Evolutionary conservation across 805 yeast species (phyloP), one percentile per base, ranked within the genome.

Genomic region (Kluyveromyces siamensis): DNA sequence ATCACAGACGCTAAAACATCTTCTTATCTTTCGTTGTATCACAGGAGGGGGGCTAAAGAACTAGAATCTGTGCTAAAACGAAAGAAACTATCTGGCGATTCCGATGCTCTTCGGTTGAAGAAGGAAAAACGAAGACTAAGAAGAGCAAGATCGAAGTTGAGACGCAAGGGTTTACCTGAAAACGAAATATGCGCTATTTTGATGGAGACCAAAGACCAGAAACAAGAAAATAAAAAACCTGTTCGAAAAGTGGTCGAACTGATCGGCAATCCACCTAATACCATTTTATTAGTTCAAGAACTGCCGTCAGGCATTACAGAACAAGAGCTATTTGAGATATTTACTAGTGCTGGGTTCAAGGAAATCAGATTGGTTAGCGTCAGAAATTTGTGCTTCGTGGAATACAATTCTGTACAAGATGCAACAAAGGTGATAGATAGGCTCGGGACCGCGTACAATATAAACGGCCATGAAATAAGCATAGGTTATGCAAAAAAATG

Each of bases 301-400:
- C 63, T 89, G 43, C 82, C 89, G 0, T 58, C 59, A 2, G 72
- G 62, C 14, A 59, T 71, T 2, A 61, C 74, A 1, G 57, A 64
- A 13, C 72, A 68, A 0, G 69, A 67, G 3, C 64, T 89, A 8
- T 62, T 61, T 3, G 66, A 56, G 0, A 53, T 72, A 0, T 89
- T 87, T 60, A 71, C 68, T 2, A 58, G 62, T 3, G 67, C 71
- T 1, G 96, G 96, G 0, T 83, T 84, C 52, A 66, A 77, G 11
- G 86, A 83, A 54, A 70, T 83, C 1, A 77, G 95, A 47, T 66
- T 80, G 37, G 88, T 91, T 27, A 72, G 75, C 2, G 77, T 81
- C 6, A 74, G 87, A 41, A 77, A 77, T 37, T 76, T 91, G 42
- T 95, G 93, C 10, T 84, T 91, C 64, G 75, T 91, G 2, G 97